phyloP scores from a whole-genome alignment of 257 asterid genomes.

The Striga asiatica region DNA sequence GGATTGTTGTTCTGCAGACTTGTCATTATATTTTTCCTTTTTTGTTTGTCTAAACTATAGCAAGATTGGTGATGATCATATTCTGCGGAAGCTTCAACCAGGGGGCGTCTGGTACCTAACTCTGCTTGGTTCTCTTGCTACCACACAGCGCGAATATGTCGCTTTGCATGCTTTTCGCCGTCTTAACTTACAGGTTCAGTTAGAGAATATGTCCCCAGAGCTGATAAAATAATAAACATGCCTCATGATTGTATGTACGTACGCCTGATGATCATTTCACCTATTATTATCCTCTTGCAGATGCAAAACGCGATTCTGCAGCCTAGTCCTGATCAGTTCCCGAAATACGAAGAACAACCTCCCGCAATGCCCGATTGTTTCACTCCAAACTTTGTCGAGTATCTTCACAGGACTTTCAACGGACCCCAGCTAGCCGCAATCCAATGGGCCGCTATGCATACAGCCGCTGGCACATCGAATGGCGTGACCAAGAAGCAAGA shows the following conservation, averaged over 20 bases:
- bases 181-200: conserved; percentile 70
- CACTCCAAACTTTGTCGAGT: conserved; percentile 75
- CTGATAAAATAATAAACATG: not conserved
- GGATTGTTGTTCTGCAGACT: no score
- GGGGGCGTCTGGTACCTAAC: conserved; percentile 85
- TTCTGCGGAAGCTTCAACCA: conserved; percentile 79
- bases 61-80: conserved; percentile 71
- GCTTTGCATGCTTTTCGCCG: conserved; percentile 97
- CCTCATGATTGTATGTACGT: not conserved
- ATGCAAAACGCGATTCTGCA: conserved; percentile 98
- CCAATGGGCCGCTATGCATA: conserved; percentile 98
- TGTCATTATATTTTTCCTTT: no score
- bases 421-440: conserved; percentile 90
- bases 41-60: conserved; percentile 24
- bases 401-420: conserved; percentile 69
- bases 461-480: conserved; percentile 92
- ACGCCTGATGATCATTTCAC: conserved; percentile 5
- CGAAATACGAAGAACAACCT: conserved; percentile 91
- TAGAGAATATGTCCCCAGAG: not conserved
- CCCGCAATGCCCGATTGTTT: conserved; percentile 99
- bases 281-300: conserved; percentile 25
- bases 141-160: conserved; percentile 89
- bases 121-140: conserved; percentile 83
- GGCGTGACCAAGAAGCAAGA: conserved; percentile 78
- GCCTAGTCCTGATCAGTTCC: conserved; percentile 93